These are phyloP conservation scores for Ilex asprella DNA, from an alignment of 257 asterid genomes.

Conservation along the genomic window DNA sequence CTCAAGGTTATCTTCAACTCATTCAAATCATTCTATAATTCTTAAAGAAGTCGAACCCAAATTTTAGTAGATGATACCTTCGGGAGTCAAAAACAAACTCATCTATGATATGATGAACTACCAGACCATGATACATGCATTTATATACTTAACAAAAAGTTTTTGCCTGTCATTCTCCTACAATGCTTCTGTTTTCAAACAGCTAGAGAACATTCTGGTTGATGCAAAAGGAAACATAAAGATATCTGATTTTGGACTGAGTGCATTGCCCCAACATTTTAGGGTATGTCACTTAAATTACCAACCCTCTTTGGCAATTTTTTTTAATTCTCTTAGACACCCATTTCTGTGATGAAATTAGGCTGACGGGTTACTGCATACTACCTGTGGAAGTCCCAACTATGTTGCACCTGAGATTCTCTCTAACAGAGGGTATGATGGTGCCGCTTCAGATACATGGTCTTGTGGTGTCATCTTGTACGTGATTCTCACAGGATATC, in stretches of 20 bases:
- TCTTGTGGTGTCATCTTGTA: conserved; percentile 90
- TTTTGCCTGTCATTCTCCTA: too few species aligned
- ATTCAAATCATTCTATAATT: not conserved
- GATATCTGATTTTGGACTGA: conserved; percentile 93
- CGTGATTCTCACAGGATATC: conserved; percentile 88
- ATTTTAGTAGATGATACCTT: too few species aligned
- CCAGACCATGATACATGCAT: too few species aligned
- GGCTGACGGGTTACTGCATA: conserved; percentile 93
- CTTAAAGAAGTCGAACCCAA: too few species aligned
- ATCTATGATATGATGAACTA: too few species aligned
- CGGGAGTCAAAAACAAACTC: too few species aligned
- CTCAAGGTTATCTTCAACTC: conserved; percentile 38
- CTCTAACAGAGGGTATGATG: conserved; percentile 84
- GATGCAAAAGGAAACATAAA: conserved; percentile 65
- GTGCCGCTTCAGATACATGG: conserved; percentile 94
- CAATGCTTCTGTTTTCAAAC: conserved; percentile 15
- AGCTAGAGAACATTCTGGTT: conserved; percentile 86
- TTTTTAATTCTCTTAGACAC: conserved; percentile 7
- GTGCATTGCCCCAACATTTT: conserved; percentile 94
- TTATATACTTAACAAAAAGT: too few species aligned
- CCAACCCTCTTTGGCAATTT: conserved; percentile 1
- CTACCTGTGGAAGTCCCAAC: conserved; percentile 99
- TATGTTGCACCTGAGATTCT: conserved; percentile 98
- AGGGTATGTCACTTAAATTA: conserved; percentile 41
- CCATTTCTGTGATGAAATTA: conserved; percentile 21